Conservation (phyloP, 192 early-diverging fungal genomes). For the Coemansia sp. region DNA sequence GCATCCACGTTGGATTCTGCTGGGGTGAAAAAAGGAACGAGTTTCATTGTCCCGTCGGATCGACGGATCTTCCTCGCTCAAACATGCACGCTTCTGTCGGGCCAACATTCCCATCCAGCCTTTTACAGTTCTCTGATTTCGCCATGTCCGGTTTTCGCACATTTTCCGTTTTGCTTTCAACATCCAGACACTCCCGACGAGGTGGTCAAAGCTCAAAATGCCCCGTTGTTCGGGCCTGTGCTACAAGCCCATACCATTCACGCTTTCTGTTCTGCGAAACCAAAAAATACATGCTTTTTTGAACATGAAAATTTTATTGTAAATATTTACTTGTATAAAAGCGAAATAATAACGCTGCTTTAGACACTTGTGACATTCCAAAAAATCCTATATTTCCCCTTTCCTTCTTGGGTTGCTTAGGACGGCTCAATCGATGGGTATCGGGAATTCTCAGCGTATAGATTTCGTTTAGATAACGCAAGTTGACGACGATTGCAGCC, state of each 20-base stretch:
- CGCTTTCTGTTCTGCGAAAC: neutral
- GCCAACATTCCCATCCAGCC: no score
- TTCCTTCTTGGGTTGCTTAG: no score
- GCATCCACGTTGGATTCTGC: neutral
- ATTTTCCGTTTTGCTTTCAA: neutral
- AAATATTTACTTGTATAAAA: neutral
- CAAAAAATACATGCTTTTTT: neutral
- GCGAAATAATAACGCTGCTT: neutral
- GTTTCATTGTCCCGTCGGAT: neutral
- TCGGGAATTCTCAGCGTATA: constrained; percentile 4
- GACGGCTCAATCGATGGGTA: neutral
- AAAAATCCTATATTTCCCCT: no score
- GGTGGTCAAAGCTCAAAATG: constrained; percentile 8
- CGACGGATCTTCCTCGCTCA: neutral
- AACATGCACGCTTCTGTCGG: neutral
- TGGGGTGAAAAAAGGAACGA: neutral
- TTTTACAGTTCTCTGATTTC: neutral
- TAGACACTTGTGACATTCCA: neutral
- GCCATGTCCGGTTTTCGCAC: neutral
- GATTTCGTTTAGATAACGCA: neutral
- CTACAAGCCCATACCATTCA: neutral
- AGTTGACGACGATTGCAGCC: neutral
- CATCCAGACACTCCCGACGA: neutral
- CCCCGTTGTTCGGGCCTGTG: neutral
- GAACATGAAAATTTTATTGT: no score